Evolutionary conservation across 345 rosid species (phyloP).

Genomic region (Erysimum cheiranthoides): DNA sequence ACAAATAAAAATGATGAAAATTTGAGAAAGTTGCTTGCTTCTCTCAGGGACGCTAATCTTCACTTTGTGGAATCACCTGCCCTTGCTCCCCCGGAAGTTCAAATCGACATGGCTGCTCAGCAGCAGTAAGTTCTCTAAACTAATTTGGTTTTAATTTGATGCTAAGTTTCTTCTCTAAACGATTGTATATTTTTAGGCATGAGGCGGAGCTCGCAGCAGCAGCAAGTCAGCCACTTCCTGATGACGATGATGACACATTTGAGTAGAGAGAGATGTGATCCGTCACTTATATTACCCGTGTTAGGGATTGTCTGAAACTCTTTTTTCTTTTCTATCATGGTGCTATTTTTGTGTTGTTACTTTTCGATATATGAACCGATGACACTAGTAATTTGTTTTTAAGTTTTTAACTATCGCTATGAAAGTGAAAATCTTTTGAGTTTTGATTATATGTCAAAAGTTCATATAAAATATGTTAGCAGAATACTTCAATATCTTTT

Average conservation of each 20-base stretch:
- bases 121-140: slow-evolving; percentile 65
- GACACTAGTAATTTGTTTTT: neutral
- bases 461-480: neutral
- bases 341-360: slow-evolving; percentile 18
- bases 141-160: neutral
- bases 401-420: neutral
- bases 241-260: slow-evolving; percentile 75
- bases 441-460: neutral
- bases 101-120: slow-evolving; percentile 86
- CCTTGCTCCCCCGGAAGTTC: slow-evolving; percentile 96
- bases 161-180: neutral
- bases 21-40: neutral
- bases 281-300: slow-evolving; percentile 10
- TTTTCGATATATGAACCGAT: neutral
- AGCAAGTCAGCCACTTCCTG: slow-evolving; percentile 84
- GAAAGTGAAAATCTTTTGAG: neutral
- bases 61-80: slow-evolving; percentile 98
- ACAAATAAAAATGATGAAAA: neutral
- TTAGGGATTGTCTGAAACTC: slow-evolving; percentile 13
- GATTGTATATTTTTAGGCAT: slow-evolving; percentile 53
- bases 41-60: slow-evolving; percentile 69
- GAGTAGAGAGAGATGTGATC: slow-evolving; percentile 52
- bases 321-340: neutral
- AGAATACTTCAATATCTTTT: neutral
- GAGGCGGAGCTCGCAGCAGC: slow-evolving; percentile 79